Evolutionary conservation across 768 basidiomycete species (phyloP), one percentile per base, ranked within the genome.

Genomic region (Agaricus subrufescens): DNA sequence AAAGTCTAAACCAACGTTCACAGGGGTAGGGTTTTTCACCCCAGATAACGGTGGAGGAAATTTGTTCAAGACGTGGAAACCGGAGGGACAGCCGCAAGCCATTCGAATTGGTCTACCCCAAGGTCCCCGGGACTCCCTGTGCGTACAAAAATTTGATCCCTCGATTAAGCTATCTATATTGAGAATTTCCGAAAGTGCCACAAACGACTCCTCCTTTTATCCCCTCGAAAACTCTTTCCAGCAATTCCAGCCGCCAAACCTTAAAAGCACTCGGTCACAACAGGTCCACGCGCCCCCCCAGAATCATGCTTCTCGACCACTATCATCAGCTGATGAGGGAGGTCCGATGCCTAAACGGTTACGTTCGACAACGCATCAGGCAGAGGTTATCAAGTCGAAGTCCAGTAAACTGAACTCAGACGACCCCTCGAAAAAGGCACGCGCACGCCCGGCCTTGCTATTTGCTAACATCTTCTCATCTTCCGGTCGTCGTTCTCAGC

Each of bases 401-500:
- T 70, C 79, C 61, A 78, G 75, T 66, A 89, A 87, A 77, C 69
- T 79, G 64, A 74, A 73, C 67, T 70, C 78, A 65, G 86, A 86
- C 73, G 85, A 87, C 71, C 81, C 84, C 70, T 75, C 80, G 79
- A 89, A 89, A 87, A 91, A 91, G 89, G 89, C 85, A 89, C 84
- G 87, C 85, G 84, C 83, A 80, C 87, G 85, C 84, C 85, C 85
- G 86, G 86, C 84, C 80, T 80, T 88, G 81, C 85, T 82, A 76
- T 83, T 87, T 86, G 79, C 84, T 87, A 88, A 88, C 77, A 78
- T 87, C 79, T 87, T 88, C 87, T 89, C 87, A 88, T 87, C 85
- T 75, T 82, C 83, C 73, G 80, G 81, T 84, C 85, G 84, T 82
- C 80, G 80, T 82, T 82, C 82, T 73, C 86, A 89, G 86, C 78